Conservation (phyloP, 441 rosid genomes). For the Mallotus japonicus region DNA sequence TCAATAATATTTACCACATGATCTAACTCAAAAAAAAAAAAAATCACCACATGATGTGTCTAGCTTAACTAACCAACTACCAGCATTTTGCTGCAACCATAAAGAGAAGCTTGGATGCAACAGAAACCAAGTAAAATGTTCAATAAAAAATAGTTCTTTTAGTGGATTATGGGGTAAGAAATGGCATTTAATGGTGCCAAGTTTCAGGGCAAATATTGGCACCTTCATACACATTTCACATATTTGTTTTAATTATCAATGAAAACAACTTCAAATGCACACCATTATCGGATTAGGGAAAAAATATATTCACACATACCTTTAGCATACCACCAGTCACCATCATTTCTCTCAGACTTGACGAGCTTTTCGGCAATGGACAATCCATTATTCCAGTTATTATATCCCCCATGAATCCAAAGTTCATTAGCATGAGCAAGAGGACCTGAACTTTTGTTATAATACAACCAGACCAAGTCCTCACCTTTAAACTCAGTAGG, state of each 20-base stretch:
- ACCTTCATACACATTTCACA: constrained; percentile 11
- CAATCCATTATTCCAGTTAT: constrained; percentile 78
- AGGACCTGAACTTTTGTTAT: constrained; percentile 76
- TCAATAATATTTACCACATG: neutral
- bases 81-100: neutral
- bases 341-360: constrained; percentile 43
- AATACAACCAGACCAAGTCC: constrained; percentile 58
- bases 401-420: constrained; percentile 89
- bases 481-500: constrained; percentile 61
- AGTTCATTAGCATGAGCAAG: constrained; percentile 63
- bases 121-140: neutral
- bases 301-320: constrained; percentile 38
- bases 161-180: neutral
- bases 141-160: neutral
- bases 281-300: neutral
- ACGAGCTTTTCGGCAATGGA: constrained; percentile 60
- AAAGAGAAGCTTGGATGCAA: neutral
- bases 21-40: too few relatives aligned
- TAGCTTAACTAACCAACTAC: neutral
- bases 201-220: neutral
- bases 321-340: constrained; percentile 85
- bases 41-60: neutral
- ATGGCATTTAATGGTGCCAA: neutral
- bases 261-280: constrained; percentile 5
- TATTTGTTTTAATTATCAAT: neutral